Conservation (phyloP, 1,284 basidiomycete species). For the Chalciporus sp. region DNA sequence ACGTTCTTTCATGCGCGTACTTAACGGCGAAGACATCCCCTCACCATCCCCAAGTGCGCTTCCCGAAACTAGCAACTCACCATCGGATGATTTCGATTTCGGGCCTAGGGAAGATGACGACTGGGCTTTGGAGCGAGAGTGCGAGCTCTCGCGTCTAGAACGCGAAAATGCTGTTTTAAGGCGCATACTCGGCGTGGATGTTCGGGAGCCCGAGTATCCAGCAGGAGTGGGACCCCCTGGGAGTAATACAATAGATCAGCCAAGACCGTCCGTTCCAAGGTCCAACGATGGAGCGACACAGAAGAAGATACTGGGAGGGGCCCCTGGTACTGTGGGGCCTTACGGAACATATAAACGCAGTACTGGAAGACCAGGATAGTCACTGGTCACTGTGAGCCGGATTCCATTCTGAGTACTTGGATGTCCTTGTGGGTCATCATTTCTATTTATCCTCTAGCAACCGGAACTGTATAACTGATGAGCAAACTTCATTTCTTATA, state of each 20-base stretch:
- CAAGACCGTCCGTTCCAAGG: conserved; percentile 17
- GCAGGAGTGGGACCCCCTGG: conserved; percentile 7
- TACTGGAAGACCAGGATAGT: conserved; percentile 18
- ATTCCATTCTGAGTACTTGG: not conserved
- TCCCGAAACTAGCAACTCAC: conserved; percentile 3
- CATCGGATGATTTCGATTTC: conserved; percentile 19
- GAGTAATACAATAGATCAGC: conserved; percentile 15
- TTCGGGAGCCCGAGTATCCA: conserved; percentile 24
- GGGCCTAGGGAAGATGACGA: conserved; percentile 46
- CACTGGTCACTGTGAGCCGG: not conserved
- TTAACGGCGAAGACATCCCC: conserved; percentile 69
- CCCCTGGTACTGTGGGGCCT: conserved; percentile 47
- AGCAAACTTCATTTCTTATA: not conserved
- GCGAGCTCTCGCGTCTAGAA: conserved; percentile 82
- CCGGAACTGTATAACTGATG: not conserved
- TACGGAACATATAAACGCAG: conserved; percentile 46
- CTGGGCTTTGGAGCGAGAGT: conserved; percentile 83
- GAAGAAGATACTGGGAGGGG: conserved; percentile 39
- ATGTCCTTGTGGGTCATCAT: not conserved
- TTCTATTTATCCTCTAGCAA: not conserved
- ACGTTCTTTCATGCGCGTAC: conserved; percentile 70
- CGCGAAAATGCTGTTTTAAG: conserved; percentile 84
- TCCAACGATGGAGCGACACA: conserved; percentile 31
- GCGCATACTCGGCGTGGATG: conserved; percentile 57
- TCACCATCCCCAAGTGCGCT: conserved; percentile 8